Evolutionary conservation across 2,329 filamentous ascomycete species (phyloP).

Genomic region (Neophaeococcomyces mojaviensis): DNA sequence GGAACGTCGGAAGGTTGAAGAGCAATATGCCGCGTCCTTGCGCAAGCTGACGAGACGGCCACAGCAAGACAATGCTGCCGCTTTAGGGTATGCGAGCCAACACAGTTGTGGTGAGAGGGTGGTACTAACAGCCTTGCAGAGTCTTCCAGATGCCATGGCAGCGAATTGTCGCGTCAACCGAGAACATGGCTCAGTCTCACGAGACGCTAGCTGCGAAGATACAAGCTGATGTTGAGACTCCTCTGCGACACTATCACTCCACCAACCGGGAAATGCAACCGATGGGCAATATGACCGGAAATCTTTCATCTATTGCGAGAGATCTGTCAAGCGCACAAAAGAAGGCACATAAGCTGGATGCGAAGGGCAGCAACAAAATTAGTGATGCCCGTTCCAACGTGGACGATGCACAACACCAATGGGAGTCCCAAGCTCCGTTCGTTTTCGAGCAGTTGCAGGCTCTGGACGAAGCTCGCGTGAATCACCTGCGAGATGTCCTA

Average conservation of each 20-base stretch:
- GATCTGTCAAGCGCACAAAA: slow-evolving; percentile 79
- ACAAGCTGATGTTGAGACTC: slow-evolving; percentile 78
- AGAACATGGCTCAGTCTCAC: slow-evolving; percentile 76
- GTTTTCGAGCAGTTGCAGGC: slow-evolving; percentile 90
- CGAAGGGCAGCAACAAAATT: slow-evolving; percentile 65
- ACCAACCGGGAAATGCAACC: slow-evolving; percentile 69
- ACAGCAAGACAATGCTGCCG: slow-evolving; percentile 65
- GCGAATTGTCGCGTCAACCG: slow-evolving; percentile 71
- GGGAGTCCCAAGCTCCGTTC: slow-evolving; percentile 90
- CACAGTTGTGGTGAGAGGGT: not conserved
- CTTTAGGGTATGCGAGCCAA: slow-evolving; percentile 68
- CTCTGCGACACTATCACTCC: slow-evolving; percentile 66
- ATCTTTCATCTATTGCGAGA: slow-evolving; percentile 70
- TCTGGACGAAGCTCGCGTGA: slow-evolving; percentile 79
- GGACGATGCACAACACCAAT: slow-evolving; percentile 72
- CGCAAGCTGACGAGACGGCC: slow-evolving; percentile 71
- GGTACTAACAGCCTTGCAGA: slow-evolving; percentile 41
- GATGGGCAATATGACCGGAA: slow-evolving; percentile 73
- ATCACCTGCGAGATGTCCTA: slow-evolving; percentile 80
- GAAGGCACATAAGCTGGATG: slow-evolving; percentile 74
- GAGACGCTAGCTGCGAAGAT: slow-evolving; percentile 71
- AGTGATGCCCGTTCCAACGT: slow-evolving; percentile 66
- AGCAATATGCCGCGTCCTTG: slow-evolving; percentile 75
- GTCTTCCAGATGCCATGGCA: slow-evolving; percentile 88
- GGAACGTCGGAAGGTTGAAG: slow-evolving; percentile 90